Base-by-base conservation (phyloP, 495 filamentous ascomycete genomes). In the Staphylotrichum tortipilum region DNA sequence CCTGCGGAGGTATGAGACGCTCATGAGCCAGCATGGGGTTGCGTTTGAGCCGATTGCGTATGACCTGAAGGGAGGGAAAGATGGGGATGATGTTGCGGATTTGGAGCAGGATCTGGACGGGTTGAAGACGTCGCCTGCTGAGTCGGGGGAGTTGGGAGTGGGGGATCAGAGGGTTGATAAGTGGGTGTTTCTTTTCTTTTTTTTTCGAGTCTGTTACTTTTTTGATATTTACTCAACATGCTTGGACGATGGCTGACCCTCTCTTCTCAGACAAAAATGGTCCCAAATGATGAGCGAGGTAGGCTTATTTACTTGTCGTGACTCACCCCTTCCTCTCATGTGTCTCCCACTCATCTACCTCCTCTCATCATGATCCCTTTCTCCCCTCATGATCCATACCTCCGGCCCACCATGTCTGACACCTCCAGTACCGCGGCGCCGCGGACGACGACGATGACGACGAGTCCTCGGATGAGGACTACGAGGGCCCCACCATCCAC, bases 391-490 rank as follows among this genome's bases (percentile, higher is more conserved):
- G 4, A n/a, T n/a, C 17, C n/a, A 9, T 46, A 8, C n/a, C 2
- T 14, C 21, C 21, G 0, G n/a, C 35, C n/a, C 7, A n/a, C 33
- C 8, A 21, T 44, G 35, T 44, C 52, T 47, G 40, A 55, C 59
- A 12, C 33, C 26, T 34, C 31, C 47, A 76, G 72, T 73, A 66
- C 44, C 67, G 71, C 30, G 43, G 29, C 35, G 60, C 59, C 11
- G 58, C 52, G 15, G 68, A 67, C 26, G 69, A 76, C 44, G 78
- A 78, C n/a, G n/a, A n/a, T n/a, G n/a, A 76, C 46, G 78, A 76
- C 44, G 78, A 78, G 46, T 78, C 76, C 1, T 80, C 79, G 12
- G 82, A 85, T 21, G 80, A 85, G 42, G 81, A 83, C 30, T 67
- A 71, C 30, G 77, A 79, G 36, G 68, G 65, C 21, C 75, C 66